Base-by-base conservation (phyloP, 2,329 filamentous ascomycete species). In the Colletotrichum sansevieriae region DNA sequence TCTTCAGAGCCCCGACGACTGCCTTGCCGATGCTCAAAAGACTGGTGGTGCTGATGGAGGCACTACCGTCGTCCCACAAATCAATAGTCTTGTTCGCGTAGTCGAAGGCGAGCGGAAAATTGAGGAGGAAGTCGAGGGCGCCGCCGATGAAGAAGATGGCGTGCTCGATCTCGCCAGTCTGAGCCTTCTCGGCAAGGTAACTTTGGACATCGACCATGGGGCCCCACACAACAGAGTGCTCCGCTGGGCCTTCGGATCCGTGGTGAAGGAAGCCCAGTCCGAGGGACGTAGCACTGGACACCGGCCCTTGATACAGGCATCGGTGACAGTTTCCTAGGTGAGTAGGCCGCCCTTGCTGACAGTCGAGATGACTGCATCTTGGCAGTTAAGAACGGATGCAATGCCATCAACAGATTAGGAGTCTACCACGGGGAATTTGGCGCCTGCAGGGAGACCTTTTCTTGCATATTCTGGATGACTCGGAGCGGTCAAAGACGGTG, bases 271-370 rank as follows among this genome's bases (percentile, higher is more conserved):
- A 18, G 20, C 80, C 44, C 85, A 91, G 63, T 91, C 88, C 2
- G 86, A 86, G 88, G 88, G 33, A 91, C 78, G 78, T 90, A 89
- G n/a, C 87, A 83, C 72, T 86, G 82, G 7, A 91, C 87, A 8
- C 87, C 85, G 0, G 87, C 88, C 88, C 7, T 83, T 83, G 51
- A 87, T 81, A 13, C 87, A 83, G 1, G 88, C 89, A 56, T 91
- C 85, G 52, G 90, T 82, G 62, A 90, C 74, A 18, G 80, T 76
- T 15, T 76, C 76, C 71, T 88, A 85, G 1, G 81, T 74, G 15
- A 63, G 10, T 39, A 89, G 35, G 12, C 51, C 63, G 62, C 52
- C 13, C 77, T 76, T 78, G 18, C 72, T 75, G 29, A 90, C 79
- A 0, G 84, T 78, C 4, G 83, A 85, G 59, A 91, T 74, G 6